Evolutionary conservation across 177 flowering plant genomes (phyloP).

Genomic region (Vitis hybrid): DNA sequence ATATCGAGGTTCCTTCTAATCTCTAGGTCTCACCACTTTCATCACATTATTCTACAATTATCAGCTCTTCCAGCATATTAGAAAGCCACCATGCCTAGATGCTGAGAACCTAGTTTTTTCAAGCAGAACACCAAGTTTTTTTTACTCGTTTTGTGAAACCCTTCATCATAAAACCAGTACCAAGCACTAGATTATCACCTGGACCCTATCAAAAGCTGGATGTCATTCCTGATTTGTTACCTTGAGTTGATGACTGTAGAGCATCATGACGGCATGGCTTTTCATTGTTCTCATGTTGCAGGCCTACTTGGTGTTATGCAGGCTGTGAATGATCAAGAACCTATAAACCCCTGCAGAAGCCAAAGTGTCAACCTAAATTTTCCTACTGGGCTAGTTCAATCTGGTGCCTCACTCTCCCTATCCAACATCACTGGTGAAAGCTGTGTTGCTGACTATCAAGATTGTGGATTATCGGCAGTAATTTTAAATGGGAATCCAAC

Average conservation of each 20-base stretch:
- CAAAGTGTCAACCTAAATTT: slow-evolving; percentile 22
- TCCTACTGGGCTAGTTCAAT: slow-evolving; percentile 23
- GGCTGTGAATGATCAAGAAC: slow-evolving; percentile 26
- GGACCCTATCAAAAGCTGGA: slow-evolving; percentile 19
- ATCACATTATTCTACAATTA: too few species aligned
- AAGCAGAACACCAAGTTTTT: too few species aligned
- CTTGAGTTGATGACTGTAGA: not conserved
- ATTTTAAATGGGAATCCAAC: slow-evolving; percentile 50
- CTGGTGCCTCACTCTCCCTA: slow-evolving; percentile 40
- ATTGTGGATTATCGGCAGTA: slow-evolving; percentile 59
- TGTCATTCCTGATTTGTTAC: slow-evolving; percentile 28
- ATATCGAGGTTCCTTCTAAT: slow-evolving; percentile 43
- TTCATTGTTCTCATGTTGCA: slow-evolving; percentile 35
- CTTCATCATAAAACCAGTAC: too few species aligned
- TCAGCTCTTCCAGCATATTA: too few species aligned
- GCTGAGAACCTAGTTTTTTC: too few species aligned
- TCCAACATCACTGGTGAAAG: slow-evolving; percentile 67
- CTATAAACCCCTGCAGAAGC: slow-evolving; percentile 34
- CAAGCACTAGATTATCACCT: not conserved
- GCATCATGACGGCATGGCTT: slow-evolving; percentile 42
- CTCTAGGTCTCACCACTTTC: too few species aligned
- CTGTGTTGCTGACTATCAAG: slow-evolving; percentile 62
- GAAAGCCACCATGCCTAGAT: too few species aligned
- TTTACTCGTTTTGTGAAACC: too few species aligned
- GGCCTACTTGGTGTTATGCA: slow-evolving; percentile 27